These are phyloP conservation scores for Spathaspora sp. DNA, from an alignment of 1,139 yeast genomes.

Conservation along the genomic window DNA sequence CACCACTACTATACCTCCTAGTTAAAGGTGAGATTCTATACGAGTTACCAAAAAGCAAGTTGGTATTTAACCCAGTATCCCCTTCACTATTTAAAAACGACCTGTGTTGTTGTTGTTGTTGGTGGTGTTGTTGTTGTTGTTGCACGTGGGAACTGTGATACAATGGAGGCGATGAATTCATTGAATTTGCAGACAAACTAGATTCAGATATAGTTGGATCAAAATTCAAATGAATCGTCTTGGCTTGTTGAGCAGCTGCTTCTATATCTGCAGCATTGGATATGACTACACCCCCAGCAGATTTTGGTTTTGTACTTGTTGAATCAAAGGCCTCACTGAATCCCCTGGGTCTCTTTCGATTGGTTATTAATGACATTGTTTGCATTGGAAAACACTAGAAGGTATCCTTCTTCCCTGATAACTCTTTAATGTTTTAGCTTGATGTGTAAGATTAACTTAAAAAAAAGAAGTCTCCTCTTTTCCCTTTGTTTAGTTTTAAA, in stretches of 20 bases:
- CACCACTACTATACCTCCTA: constrained; percentile 1
- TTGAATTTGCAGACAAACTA: constrained; percentile 5
- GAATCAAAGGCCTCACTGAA: constrained; percentile 41
- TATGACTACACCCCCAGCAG: constrained; percentile 4
- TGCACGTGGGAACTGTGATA: constrained; percentile 5
- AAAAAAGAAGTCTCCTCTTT: neutral
- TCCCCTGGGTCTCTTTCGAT: constrained; percentile 50
- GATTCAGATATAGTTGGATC: constrained; percentile 8
- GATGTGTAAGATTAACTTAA: neutral
- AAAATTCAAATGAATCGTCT: constrained; percentile 12
- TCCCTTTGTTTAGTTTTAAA: neutral
- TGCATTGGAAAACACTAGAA: neutral
- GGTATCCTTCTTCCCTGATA: neutral
- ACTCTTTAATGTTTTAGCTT: neutral
- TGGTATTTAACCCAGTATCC: constrained; percentile 11
- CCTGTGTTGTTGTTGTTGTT: constrained; percentile 3
- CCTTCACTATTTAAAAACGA: constrained; percentile 4
- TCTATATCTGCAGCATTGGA: constrained; percentile 2
- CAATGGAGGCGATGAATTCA: constrained; percentile 9
- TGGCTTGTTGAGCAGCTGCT: constrained; percentile 5
- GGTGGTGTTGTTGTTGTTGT: constrained; percentile 6
- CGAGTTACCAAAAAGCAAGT: constrained; percentile 4
- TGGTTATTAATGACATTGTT: constrained; percentile 32
- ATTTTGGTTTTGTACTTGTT: constrained; percentile 8
- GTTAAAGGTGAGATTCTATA: constrained; percentile 2